Evolutionary conservation across 2,329 filamentous ascomycete species (phyloP).

Genomic region (Colletotrichum scovillei): DNA sequence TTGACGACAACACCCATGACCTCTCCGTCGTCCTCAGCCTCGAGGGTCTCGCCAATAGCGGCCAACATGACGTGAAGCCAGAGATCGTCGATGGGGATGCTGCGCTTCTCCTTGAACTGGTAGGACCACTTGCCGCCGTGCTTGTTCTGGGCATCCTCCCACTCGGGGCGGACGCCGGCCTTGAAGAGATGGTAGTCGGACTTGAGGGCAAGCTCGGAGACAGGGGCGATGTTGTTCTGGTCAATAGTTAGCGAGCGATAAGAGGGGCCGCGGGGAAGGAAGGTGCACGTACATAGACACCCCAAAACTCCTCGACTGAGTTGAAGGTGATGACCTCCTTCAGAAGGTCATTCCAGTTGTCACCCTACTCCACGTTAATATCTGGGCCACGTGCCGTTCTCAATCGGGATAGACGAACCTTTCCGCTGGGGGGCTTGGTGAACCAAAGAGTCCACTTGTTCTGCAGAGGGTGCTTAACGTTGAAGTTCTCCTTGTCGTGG

Average conservation of each 20-base stretch:
- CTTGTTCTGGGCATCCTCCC: constrained; percentile 99
- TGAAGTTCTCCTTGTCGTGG: constrained; percentile 99
- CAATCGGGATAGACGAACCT: constrained; percentile 66
- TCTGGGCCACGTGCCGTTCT: constrained; percentile 37
- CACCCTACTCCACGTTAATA: constrained; percentile 70
- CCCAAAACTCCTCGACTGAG: constrained; percentile 99
- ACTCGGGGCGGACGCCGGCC: constrained; percentile 94
- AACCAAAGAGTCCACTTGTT: constrained; percentile 99
- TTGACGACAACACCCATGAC: constrained; percentile 99
- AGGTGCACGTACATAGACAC: constrained; percentile 84
- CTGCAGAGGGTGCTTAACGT: constrained; percentile 98
- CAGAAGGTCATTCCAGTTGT: constrained; percentile 98
- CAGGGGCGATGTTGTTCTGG: constrained; percentile 99
- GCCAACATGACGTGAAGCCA: constrained; percentile 98
- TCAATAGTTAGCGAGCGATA: constrained; percentile 31
- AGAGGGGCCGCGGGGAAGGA: constrained; percentile 17
- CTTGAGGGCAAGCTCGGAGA: constrained; percentile 95
- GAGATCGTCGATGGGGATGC: constrained; percentile 90
- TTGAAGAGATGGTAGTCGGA: constrained; percentile 99
- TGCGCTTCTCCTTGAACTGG: constrained; percentile 96
- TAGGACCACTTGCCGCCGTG: constrained; percentile 99
- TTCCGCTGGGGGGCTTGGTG: constrained; percentile 96
- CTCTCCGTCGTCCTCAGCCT: constrained; percentile 93
- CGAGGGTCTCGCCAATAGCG: constrained; percentile 96
- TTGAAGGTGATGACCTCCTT: constrained; percentile 99